A percentile compares a stretch with the other conserved stretches of the same genome.
Conservation (phyloP, 495 filamentous ascomycete species). For the Amphirosellinia nigrospora region DNA sequence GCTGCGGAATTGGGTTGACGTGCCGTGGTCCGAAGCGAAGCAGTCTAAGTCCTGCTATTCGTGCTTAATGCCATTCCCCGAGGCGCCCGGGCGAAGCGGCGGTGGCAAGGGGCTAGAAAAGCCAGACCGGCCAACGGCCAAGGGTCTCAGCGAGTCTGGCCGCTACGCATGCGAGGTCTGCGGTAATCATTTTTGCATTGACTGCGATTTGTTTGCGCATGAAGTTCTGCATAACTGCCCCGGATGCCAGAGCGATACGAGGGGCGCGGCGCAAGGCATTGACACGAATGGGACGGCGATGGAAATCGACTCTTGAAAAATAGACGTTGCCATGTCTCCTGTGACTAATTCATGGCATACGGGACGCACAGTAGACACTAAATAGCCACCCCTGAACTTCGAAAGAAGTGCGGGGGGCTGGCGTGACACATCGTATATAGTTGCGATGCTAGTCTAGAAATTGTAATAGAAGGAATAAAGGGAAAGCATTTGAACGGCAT, state of each 20-base stretch:
- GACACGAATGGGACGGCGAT: conserved; percentile 38
- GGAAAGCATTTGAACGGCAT: conserved; percentile 12
- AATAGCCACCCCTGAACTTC: not conserved
- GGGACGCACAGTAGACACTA: not conserved
- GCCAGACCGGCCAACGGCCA: conserved; percentile 58
- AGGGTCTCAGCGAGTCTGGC: conserved; percentile 81
- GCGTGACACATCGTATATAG: not conserved
- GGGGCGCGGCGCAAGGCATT: conserved; percentile 16
- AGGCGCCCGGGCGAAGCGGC: conserved; percentile 31
- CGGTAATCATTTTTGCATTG: conserved; percentile 90
- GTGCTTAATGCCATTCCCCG: conserved; percentile 61
- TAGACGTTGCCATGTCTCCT: not conserved
- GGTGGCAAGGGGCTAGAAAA: conserved; percentile 30
- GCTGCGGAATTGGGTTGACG: conserved; percentile 86
- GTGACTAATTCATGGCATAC: not conserved
- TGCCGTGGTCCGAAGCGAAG: conserved; percentile 76
- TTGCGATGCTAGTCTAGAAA: not conserved
- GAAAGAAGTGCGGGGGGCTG: not conserved
- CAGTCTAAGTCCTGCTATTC: conserved; percentile 57
- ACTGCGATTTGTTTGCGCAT: conserved; percentile 94
- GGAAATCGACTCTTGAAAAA: conserved; percentile 44
- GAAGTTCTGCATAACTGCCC: conserved; percentile 95
- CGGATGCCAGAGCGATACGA: conserved; percentile 77
- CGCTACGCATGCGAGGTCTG: conserved; percentile 89
- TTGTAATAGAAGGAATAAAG: not conserved